phyloP scores from a whole-genome alignment of 208 protist genomes.

The Trypanosoma melophagium region DNA sequence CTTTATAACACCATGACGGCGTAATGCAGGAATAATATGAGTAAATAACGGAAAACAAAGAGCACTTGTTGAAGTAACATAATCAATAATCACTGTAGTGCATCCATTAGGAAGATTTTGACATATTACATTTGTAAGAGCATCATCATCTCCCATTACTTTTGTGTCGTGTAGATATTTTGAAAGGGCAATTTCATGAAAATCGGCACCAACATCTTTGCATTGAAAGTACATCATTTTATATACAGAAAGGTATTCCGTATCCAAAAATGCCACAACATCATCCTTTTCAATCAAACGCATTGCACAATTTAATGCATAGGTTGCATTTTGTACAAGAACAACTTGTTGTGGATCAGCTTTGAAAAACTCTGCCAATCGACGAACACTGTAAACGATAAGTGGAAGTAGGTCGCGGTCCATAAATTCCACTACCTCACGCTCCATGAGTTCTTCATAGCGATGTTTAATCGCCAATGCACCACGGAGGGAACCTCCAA shows the following conservation, averaged over 20 bases:
- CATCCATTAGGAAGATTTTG: conserved; percentile 66
- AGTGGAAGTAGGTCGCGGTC: conserved; percentile 87
- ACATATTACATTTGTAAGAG: conserved; percentile 57
- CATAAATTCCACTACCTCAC: conserved; percentile 84
- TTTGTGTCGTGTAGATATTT: conserved; percentile 57
- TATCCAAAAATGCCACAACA: conserved; percentile 80
- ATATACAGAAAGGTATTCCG: conserved; percentile 87
- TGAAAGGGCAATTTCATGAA: conserved; percentile 68
- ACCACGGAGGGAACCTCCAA: conserved; percentile 76
- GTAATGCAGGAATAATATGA: conserved; percentile 78
- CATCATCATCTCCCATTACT: conserved; percentile 67
- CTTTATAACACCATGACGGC: conserved; percentile 54
- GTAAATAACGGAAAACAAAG: conserved; percentile 77
- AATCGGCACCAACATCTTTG: conserved; percentile 58
- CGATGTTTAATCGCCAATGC: conserved; percentile 71
- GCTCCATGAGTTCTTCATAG: conserved; percentile 75
- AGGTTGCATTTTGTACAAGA: conserved; percentile 89
- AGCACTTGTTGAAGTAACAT: conserved; percentile 87
- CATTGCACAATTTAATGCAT: conserved; percentile 87
- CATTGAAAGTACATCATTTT: conserved; percentile 90
- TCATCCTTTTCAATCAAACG: conserved; percentile 61
- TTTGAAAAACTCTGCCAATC: conserved; percentile 66
- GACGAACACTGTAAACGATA: conserved; percentile 77
- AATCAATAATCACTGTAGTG: conserved; percentile 80
- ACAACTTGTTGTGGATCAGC: conserved; percentile 79